Evolutionary conservation across 2,329 filamentous ascomycete species (phyloP).

Genomic region (Mariannaea sp.): DNA sequence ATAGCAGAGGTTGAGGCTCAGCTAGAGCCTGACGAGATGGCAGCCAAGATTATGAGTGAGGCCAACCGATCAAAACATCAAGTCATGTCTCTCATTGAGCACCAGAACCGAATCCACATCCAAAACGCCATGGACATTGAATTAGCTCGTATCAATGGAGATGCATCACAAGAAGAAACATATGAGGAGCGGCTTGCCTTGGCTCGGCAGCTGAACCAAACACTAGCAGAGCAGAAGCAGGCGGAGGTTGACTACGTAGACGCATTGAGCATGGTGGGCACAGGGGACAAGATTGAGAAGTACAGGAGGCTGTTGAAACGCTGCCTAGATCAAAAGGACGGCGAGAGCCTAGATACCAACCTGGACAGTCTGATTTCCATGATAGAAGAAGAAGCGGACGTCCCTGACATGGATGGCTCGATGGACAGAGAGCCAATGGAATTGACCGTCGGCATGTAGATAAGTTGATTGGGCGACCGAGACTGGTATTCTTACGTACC

Average conservation of each 20-base stretch:
- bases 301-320: constrained; percentile 72
- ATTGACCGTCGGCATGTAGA: constrained; percentile 33
- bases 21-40: constrained; percentile 60
- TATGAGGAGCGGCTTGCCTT: constrained; percentile 62
- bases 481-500: constrained; percentile 4
- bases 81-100: constrained; percentile 54
- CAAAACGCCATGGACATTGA: constrained; percentile 58
- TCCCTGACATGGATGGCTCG: constrained; percentile 44
- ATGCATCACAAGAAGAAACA: constrained; percentile 49
- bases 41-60: constrained; percentile 56
- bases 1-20: constrained; percentile 61
- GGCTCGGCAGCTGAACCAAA: constrained; percentile 59
- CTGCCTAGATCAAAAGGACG: constrained; percentile 69
- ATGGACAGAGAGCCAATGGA: constrained; percentile 42
- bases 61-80: constrained; percentile 55
- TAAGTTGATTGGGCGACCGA: constrained; percentile 14
- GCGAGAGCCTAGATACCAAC: constrained; percentile 69
- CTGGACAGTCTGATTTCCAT: constrained; percentile 64
- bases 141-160: constrained; percentile 56
- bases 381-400: constrained; percentile 66
- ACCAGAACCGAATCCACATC: constrained; percentile 58
- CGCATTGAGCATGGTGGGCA: constrained; percentile 69
- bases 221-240: constrained; percentile 63
- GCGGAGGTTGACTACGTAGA: constrained; percentile 71
- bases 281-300: constrained; percentile 73